These are phyloP conservation scores for Metschnikowia arizonensis DNA, from an alignment of 805 yeast genomes.

Conservation along the genomic window DNA sequence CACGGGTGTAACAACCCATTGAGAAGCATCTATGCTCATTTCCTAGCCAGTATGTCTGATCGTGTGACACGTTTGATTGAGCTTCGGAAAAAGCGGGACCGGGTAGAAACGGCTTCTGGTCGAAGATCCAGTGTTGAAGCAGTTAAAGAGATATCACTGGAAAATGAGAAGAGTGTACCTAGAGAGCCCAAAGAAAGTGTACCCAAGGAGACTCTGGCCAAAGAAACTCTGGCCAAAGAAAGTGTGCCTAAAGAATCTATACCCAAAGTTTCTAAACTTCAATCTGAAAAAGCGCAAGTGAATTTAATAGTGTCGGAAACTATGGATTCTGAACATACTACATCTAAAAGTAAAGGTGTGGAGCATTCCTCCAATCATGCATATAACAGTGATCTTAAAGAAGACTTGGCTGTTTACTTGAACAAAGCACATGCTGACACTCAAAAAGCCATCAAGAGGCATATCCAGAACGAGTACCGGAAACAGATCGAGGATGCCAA, in stretches of 20 bases:
- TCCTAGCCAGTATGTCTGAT: constrained; percentile 9
- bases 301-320: neutral
- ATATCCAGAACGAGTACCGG: constrained; percentile 26
- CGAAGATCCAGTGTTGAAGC: too few relatives aligned
- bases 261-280: too few relatives aligned
- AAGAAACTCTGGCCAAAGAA: too few relatives aligned
- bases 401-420: constrained; percentile 24
- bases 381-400: constrained; percentile 31
- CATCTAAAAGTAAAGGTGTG: neutral
- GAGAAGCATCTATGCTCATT: neutral
- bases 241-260: too few relatives aligned
- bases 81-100: constrained; percentile 13
- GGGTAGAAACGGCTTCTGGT: neutral
- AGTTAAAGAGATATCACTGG: too few relatives aligned
- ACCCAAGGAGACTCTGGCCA: too few relatives aligned
- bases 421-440: constrained; percentile 27
- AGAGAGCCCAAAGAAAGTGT: too few relatives aligned
- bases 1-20: constrained; percentile 8
- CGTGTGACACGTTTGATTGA: constrained; percentile 19
- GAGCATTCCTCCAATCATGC: neutral
- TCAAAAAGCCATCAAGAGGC: constrained; percentile 22
- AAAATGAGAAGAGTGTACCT: too few relatives aligned
- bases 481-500: constrained; percentile 3
- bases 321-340: neutral
- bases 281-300: too few relatives aligned